Evolutionary conservation across 495 filamentous ascomycete species (phyloP).

Genomic region (Peziza echinospora): DNA sequence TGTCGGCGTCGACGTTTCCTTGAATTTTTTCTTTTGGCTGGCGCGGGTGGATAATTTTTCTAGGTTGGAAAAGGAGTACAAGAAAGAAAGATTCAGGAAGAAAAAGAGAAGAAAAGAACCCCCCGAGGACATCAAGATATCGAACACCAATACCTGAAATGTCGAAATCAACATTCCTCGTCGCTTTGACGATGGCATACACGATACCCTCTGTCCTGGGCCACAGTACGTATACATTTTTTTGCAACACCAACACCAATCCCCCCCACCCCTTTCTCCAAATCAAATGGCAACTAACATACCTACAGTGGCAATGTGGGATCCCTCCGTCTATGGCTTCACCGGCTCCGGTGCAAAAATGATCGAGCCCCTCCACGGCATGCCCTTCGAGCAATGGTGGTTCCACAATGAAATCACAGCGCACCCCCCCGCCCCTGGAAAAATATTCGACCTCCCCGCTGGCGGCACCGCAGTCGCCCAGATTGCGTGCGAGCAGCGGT

Average conservation of each 20-base stretch:
- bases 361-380: conserved; percentile 4
- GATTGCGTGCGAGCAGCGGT: conserved; percentile 30
- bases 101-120: too few species aligned
- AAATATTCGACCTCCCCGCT: conserved; percentile 30
- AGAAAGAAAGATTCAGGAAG: too few species aligned
- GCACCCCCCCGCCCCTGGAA: conserved; percentile 20
- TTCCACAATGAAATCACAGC: conserved; percentile 8
- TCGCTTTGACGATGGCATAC: too few species aligned
- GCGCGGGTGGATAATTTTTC: too few species aligned
- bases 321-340: conserved; percentile 12
- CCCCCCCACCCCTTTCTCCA: too few species aligned
- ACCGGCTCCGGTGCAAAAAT: conserved; percentile 14
- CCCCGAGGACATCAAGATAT: too few species aligned
- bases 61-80: too few species aligned
- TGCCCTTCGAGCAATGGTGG: conserved; percentile 10
- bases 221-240: background rate
- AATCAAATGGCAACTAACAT: too few species aligned
- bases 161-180: too few species aligned
- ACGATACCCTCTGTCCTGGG: background rate
- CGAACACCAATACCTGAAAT: too few species aligned
- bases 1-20: too few species aligned
- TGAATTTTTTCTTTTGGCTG: too few species aligned
- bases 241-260: background rate
- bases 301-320: background rate
- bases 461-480: conserved; percentile 31